Conservation (phyloP, 495 filamentous ascomycete genomes). For the Tirmania nivea region DNA sequence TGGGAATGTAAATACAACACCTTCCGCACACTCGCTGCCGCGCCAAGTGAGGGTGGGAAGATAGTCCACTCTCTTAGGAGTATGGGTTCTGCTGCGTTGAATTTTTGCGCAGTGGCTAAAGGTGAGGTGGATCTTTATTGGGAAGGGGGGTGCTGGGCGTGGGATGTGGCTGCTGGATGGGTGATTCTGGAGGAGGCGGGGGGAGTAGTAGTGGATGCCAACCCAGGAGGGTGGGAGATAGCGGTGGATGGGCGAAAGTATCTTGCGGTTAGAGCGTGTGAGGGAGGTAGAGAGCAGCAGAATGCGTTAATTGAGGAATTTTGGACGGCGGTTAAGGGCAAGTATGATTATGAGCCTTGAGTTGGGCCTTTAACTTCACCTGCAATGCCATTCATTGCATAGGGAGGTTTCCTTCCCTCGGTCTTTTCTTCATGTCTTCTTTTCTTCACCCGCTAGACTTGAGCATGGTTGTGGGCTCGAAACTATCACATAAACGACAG, state of each 20-base stretch:
- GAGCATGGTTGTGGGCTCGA: too few relatives aligned
- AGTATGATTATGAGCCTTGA: not conserved
- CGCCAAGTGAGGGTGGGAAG: slow-evolving; percentile 42
- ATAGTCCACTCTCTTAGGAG: slow-evolving; percentile 69
- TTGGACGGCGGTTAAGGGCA: slow-evolving; percentile 28
- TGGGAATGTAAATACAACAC: slow-evolving; percentile 50
- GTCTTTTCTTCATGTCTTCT: too few relatives aligned
- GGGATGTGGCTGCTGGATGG: slow-evolving; percentile 89
- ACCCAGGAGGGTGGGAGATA: slow-evolving; percentile 27
- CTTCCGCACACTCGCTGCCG: slow-evolving; percentile 42
- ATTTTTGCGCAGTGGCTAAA: slow-evolving; percentile 57
- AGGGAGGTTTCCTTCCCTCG: too few relatives aligned
- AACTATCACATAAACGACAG: too few relatives aligned
- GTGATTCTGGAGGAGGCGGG: slow-evolving; percentile 70
- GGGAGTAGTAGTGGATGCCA: slow-evolving; percentile 56
- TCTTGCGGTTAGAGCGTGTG: slow-evolving; percentile 47
- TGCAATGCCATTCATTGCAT: slow-evolving; percentile 7
- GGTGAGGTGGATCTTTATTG: slow-evolving; percentile 70
- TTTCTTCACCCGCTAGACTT: too few relatives aligned
- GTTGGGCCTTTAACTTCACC: slow-evolving; percentile 6
- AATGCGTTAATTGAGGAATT: slow-evolving; percentile 62
- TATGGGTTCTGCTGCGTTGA: slow-evolving; percentile 63
- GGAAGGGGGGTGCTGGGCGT: slow-evolving; percentile 88
- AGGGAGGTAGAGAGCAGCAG: slow-evolving; percentile 32
- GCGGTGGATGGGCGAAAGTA: slow-evolving; percentile 57